Conservation (phyloP, 441 rosid species). For the Corymbia citriodora region DNA sequence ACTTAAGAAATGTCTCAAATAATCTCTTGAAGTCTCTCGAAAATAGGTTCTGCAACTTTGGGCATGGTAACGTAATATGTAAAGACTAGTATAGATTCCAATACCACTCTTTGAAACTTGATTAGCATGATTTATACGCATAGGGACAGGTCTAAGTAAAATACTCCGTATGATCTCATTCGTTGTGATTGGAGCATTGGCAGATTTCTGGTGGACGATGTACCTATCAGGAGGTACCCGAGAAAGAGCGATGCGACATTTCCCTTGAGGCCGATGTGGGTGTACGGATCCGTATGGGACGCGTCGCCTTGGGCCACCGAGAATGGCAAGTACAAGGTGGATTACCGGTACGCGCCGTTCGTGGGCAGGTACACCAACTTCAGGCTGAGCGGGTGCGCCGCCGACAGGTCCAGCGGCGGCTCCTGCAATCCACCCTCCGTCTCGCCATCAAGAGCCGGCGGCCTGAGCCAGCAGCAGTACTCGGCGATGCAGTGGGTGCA, state of each 20-base stretch:
- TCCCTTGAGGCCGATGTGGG: conserved; percentile 54
- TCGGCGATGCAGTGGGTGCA: conserved; percentile 51
- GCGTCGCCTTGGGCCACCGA: conserved; percentile 80
- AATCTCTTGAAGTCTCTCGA: not conserved
- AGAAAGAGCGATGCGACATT: conserved; percentile 44
- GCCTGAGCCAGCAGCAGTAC: conserved; percentile 43
- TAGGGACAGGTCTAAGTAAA: not conserved
- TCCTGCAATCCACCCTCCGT: conserved; percentile 36
- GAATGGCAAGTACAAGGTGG: conserved; percentile 52
- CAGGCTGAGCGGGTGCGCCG: conserved; percentile 40
- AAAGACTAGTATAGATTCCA: not conserved
- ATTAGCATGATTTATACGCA: not conserved
- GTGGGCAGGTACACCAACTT: conserved; percentile 43
- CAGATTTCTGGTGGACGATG: conserved; percentile 66
- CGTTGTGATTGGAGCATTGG: not conserved
- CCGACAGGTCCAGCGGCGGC: conserved; percentile 8
- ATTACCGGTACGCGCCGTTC: conserved; percentile 58
- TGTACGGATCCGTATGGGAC: conserved; percentile 73
- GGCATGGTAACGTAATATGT: not conserved
- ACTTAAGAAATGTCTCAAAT: not conserved
- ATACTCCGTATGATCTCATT: not conserved
- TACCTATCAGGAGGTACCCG: conserved; percentile 50
- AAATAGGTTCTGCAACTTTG: not conserved
- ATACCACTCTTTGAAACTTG: not conserved
- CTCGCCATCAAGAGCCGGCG: conserved; percentile 23